Conservation (phyloP, 441 rosid species). For the Gossypium laxum region DNA sequence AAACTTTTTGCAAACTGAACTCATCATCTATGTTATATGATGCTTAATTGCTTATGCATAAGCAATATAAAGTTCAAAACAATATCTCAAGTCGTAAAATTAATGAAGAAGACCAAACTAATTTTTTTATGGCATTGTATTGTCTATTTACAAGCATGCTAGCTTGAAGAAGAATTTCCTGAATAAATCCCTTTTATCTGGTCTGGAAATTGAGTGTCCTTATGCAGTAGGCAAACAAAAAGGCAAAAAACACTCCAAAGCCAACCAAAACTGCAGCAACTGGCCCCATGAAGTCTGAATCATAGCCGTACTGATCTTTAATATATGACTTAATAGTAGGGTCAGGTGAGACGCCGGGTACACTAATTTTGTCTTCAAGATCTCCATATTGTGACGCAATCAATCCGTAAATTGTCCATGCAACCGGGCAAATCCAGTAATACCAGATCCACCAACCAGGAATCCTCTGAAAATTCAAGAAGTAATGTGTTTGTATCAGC, state of each 20-base stretch:
- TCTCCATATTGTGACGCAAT: slow-evolving; percentile 75
- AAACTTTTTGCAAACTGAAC: background rate
- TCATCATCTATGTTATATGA: background rate
- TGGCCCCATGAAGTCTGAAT: slow-evolving; percentile 63
- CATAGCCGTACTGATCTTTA: slow-evolving; percentile 43
- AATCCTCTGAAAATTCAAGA: slow-evolving; percentile 41
- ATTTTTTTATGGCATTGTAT: background rate
- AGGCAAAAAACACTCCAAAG: slow-evolving; percentile 55
- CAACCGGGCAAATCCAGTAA: slow-evolving; percentile 81
- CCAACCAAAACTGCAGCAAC: slow-evolving; percentile 64
- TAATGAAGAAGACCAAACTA: background rate
- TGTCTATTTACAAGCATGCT: background rate
- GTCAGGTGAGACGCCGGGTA: slow-evolving; percentile 26
- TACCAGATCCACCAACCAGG: slow-evolving; percentile 96
- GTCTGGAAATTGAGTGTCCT: slow-evolving; percentile 62
- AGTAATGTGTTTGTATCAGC: background rate
- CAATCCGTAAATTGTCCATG: slow-evolving; percentile 84
- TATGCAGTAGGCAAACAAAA: slow-evolving; percentile 65
- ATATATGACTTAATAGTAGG: slow-evolving; percentile 37
- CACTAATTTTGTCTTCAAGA: slow-evolving; percentile 27
- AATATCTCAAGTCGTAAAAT: background rate
- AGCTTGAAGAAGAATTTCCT: background rate
- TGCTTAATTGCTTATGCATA: background rate
- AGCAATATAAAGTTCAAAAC: background rate
- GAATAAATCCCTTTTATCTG: slow-evolving; percentile 24